Conservation (phyloP, 805 yeast genomes). For the Candida berthetii region DNA sequence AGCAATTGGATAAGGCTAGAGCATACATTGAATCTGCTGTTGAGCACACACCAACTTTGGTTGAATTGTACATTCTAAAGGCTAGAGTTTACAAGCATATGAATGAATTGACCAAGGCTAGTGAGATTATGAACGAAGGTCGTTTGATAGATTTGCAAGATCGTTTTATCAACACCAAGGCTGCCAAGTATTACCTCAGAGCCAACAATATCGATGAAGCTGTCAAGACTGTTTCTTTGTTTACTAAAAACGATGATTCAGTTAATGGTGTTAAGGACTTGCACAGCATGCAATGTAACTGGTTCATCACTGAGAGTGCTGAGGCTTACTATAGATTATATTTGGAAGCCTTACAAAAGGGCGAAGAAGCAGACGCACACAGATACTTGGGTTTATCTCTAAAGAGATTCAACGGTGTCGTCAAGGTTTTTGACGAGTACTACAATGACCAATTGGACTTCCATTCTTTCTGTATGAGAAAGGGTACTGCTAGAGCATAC, state of each 20-base stretch:
- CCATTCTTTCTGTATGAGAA: slow-evolving; percentile 87
- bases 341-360: slow-evolving; percentile 21
- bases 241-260: slow-evolving; percentile 79
- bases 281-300: slow-evolving; percentile 84
- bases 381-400: slow-evolving; percentile 64
- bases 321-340: slow-evolving; percentile 70
- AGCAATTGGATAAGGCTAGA: slow-evolving; percentile 48
- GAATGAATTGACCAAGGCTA: slow-evolving; percentile 59
- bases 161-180: slow-evolving; percentile 82
- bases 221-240: slow-evolving; percentile 62
- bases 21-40: slow-evolving; percentile 56
- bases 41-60: slow-evolving; percentile 73
- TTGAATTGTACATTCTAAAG: slow-evolving; percentile 74
- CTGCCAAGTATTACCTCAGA: slow-evolving; percentile 77
- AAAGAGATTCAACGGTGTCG: slow-evolving; percentile 67
- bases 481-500: slow-evolving; percentile 86
- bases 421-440: slow-evolving; percentile 64
- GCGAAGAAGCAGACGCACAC: slow-evolving; percentile 24
- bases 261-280: slow-evolving; percentile 84
- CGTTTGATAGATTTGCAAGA: slow-evolving; percentile 81
- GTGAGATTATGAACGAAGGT: slow-evolving; percentile 60
- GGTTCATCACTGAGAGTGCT: slow-evolving; percentile 84
- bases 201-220: slow-evolving; percentile 74
- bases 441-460: slow-evolving; percentile 87
- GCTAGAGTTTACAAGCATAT: slow-evolving; percentile 75